phyloP scores from a whole-genome alignment of 2,329 filamentous ascomycete genomes.

The Exophiala bonariae region DNA sequence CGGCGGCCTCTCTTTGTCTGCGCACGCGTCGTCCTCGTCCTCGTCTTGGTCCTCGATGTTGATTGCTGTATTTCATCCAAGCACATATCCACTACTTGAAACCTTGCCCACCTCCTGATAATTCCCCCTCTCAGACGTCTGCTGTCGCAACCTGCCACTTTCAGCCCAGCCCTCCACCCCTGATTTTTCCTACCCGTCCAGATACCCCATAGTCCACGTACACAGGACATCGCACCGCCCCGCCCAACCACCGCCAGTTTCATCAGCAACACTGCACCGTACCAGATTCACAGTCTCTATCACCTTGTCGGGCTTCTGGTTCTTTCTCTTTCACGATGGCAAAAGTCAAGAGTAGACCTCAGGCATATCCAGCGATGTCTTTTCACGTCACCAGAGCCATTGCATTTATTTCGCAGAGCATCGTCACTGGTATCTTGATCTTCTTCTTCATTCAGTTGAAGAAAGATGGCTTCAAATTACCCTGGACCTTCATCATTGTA shows the following conservation, averaged over 20 bases:
- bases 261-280: too few relatives aligned
- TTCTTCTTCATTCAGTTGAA: conserved; percentile 58
- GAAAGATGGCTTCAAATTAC: conserved; percentile 52
- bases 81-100: too few relatives aligned
- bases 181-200: background rate
- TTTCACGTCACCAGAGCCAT: conserved; percentile 41
- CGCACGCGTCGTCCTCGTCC: too few relatives aligned
- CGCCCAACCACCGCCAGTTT: too few relatives aligned
- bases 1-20: too few relatives aligned
- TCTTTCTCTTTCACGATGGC: conserved; percentile 14
- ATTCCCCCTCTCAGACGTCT: background rate
- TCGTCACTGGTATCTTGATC: conserved; percentile 55
- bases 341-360: conserved; percentile 23
- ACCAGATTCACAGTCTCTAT: too few relatives aligned
- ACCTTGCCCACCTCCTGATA: too few relatives aligned
- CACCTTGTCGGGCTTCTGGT: background rate
- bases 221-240: background rate
- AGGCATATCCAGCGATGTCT: conserved; percentile 38
- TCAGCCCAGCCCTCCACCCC: background rate
- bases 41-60: too few relatives aligned
- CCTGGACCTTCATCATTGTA: conserved; percentile 63
- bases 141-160: background rate
- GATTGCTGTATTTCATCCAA: too few relatives aligned
- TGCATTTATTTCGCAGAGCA: conserved; percentile 52
- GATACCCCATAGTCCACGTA: conserved; percentile 1